phyloP scores from a whole-genome alignment of 2,329 filamentous ascomycete genomes.

The Penicillium frequentans region DNA sequence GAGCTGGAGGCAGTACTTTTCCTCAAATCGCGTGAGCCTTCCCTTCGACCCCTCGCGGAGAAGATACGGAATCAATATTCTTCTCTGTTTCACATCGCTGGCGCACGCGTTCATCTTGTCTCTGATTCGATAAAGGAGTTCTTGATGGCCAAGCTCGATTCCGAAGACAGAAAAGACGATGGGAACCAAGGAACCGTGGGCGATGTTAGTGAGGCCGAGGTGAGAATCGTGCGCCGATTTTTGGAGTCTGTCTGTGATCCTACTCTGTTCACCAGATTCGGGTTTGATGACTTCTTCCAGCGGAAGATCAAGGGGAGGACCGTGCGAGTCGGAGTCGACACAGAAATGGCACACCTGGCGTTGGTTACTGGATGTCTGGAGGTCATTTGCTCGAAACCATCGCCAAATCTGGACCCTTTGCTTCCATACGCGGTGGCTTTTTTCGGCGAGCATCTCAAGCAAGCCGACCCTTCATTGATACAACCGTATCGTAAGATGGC shows the following conservation, averaged over 20 bases:
- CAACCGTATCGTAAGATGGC: too few relatives aligned
- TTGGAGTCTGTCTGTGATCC: slow-evolving; percentile 27
- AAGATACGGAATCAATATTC: slow-evolving; percentile 27
- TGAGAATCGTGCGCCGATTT: slow-evolving; percentile 26
- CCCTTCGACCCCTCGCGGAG: slow-evolving; percentile 25
- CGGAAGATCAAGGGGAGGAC: slow-evolving; percentile 20
- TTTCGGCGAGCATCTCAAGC: too few relatives aligned
- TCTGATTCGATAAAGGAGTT: slow-evolving; percentile 26
- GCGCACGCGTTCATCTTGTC: too few relatives aligned
- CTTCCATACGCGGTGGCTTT: too few relatives aligned
- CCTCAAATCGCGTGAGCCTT: slow-evolving; percentile 23
- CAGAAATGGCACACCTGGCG: background rate
- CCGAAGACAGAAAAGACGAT: too few relatives aligned
- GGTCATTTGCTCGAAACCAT: too few relatives aligned
- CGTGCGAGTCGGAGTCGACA: slow-evolving; percentile 17
- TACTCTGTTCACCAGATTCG: slow-evolving; percentile 25
- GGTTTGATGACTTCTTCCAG: slow-evolving; percentile 28
- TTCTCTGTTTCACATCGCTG: slow-evolving; percentile 14
- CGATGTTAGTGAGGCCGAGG: slow-evolving; percentile 20
- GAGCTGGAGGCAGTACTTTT: slow-evolving; percentile 23
- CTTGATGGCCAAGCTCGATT: background rate
- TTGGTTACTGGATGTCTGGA: background rate
- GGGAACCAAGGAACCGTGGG: background rate
- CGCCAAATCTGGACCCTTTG: too few relatives aligned
- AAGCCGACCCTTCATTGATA: too few relatives aligned